These are phyloP conservation scores for Schoenoplectus tabernaemontani DNA, from an alignment of 202 grass and related monocot genomes.

Conservation along the genomic window DNA sequence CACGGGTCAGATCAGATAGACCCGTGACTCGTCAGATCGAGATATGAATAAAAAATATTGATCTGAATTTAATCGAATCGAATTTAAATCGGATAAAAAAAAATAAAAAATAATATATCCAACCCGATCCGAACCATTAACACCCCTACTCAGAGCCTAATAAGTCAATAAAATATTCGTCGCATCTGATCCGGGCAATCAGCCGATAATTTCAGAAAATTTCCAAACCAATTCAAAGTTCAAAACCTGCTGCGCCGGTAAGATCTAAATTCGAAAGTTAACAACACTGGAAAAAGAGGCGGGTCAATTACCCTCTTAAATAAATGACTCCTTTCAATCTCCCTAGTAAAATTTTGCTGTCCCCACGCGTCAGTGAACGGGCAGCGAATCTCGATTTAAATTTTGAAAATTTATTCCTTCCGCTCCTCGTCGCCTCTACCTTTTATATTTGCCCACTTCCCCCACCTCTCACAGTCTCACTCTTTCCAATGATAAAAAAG, in stretches of 20 bases:
- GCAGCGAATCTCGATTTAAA: conserved; percentile 20
- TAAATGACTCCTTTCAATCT: background rate
- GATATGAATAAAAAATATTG: too few relatives aligned
- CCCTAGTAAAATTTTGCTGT: background rate
- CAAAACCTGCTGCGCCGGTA: background rate
- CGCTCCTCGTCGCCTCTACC: background rate
- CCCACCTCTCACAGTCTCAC: background rate
- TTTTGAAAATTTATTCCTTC: conserved; percentile 10
- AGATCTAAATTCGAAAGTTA: conserved; percentile 3
- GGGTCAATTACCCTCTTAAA: conserved; percentile 20
- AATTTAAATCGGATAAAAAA: too few relatives aligned
- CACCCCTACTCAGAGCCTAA: background rate
- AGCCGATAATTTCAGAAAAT: conserved; percentile 5
- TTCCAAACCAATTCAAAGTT: conserved; percentile 10
- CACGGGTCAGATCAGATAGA: too few relatives aligned
- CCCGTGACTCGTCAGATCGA: too few relatives aligned
- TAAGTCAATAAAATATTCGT: background rate
- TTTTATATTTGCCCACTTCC: background rate
- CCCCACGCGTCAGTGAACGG: background rate
- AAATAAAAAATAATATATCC: background rate
- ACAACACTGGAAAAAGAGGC: background rate
- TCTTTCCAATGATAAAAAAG: background rate
- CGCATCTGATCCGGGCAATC: background rate
- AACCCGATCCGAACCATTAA: background rate
- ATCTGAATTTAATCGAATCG: too few relatives aligned